Evolutionary conservation across 2,329 filamentous ascomycete species (phyloP).

Genomic region (Hyphodiscus sp.): DNA sequence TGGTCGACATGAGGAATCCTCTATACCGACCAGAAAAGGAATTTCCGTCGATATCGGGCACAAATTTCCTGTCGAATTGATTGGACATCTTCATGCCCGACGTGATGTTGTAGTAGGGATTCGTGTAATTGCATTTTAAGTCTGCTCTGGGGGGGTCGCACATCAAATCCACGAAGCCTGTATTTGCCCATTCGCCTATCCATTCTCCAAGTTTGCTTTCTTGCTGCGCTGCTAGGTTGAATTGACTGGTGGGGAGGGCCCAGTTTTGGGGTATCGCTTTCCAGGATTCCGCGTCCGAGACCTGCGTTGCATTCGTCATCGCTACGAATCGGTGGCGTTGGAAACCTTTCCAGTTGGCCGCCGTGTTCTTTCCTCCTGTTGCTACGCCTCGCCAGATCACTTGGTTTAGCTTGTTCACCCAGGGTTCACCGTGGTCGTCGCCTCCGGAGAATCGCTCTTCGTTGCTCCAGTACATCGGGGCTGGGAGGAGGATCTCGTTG

Average conservation of each 20-base stretch:
- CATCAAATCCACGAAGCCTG: conserved; percentile 34
- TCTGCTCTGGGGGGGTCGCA: conserved; percentile 37
- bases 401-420: conserved; percentile 49
- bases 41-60: conserved; percentile 74
- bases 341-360: conserved; percentile 47
- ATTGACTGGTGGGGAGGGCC: conserved; percentile 41
- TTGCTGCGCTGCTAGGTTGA: conserved; percentile 36
- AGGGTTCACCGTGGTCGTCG: conserved; percentile 46
- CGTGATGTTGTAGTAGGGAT: conserved; percentile 37
- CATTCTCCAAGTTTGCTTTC: conserved; percentile 38
- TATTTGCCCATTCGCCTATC: conserved; percentile 28
- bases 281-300: conserved; percentile 28
- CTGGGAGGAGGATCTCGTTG: conserved; percentile 58
- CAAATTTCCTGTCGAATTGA: conserved; percentile 58
- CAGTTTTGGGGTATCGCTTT: conserved; percentile 43
- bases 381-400: conserved; percentile 60
- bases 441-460: conserved; percentile 56
- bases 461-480: conserved; percentile 56
- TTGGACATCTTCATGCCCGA: conserved; percentile 44
- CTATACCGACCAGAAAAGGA: conserved; percentile 64
- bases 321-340: conserved; percentile 51
- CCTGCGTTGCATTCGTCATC: conserved; percentile 44
- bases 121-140: conserved; percentile 41
- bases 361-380: conserved; percentile 47
- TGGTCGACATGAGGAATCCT: conserved; percentile 62